A percentile compares a stretch with the other conserved stretches of the same genome.
Conservation (phyloP, 352 stramenopile species). For the Pythium grandisporangium region DNA sequence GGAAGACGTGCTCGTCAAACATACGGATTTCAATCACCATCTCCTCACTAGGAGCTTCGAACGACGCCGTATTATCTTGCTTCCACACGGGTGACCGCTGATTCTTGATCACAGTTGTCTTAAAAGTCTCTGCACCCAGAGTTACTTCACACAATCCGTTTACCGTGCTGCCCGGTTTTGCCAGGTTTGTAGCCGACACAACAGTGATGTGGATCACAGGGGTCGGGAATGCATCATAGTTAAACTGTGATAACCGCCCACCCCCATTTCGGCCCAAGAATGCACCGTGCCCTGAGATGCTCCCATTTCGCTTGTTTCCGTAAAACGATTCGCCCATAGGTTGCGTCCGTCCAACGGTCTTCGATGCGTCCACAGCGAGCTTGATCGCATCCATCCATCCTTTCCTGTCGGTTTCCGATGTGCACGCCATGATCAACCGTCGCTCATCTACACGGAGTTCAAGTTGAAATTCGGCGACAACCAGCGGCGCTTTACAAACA, state of each 20-base stretch:
- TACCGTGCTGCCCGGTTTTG: slow-evolving; percentile 60
- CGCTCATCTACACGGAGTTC: slow-evolving; percentile 70
- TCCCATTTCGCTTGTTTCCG: slow-evolving; percentile 51
- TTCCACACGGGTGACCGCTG: slow-evolving; percentile 82
- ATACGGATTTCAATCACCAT: slow-evolving; percentile 81
- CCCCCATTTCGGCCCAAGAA: slow-evolving; percentile 60
- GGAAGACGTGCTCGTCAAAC: slow-evolving; percentile 79
- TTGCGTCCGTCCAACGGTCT: slow-evolving; percentile 68
- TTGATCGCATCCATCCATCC: slow-evolving; percentile 83
- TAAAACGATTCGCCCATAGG: slow-evolving; percentile 37
- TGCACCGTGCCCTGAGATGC: slow-evolving; percentile 55
- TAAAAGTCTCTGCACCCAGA: slow-evolving; percentile 72
- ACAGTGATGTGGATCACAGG: slow-evolving; percentile 75
- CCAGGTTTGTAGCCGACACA: slow-evolving; percentile 71
- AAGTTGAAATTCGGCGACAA: slow-evolving; percentile 58
- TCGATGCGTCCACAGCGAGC: slow-evolving; percentile 74
- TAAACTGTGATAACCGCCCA: slow-evolving; percentile 77
- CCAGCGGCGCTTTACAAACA: slow-evolving; percentile 65
- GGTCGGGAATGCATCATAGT: slow-evolving; percentile 76
- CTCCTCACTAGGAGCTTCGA: slow-evolving; percentile 65
- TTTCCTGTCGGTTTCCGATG: slow-evolving; percentile 78
- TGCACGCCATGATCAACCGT: slow-evolving; percentile 79
- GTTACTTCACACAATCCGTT: slow-evolving; percentile 81
- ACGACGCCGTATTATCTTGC: slow-evolving; percentile 78
- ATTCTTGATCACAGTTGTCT: slow-evolving; percentile 73